Conservation (phyloP, 1,284 basidiomycete genomes). For the Rugosomyces carneus region DNA sequence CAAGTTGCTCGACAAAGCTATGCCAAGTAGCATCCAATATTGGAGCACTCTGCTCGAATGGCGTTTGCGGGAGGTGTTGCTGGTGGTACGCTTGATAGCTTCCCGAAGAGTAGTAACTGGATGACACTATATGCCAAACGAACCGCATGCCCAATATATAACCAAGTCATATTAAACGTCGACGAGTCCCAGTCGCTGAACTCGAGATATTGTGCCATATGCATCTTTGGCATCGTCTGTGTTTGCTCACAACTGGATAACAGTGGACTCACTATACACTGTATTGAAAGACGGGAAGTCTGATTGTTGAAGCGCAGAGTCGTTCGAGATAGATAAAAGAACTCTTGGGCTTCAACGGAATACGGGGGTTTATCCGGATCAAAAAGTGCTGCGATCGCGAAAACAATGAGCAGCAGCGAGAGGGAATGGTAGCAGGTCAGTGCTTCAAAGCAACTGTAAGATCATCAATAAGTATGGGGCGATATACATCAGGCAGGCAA, state of each 20-base stretch:
- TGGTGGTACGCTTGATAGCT: slow-evolving; percentile 5
- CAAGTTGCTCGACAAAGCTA: slow-evolving; percentile 61
- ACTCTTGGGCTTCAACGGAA: slow-evolving; percentile 49
- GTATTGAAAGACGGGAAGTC: slow-evolving; percentile 47
- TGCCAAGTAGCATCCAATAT: slow-evolving; percentile 58
- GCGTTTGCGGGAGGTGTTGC: slow-evolving; percentile 6
- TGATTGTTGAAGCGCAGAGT: slow-evolving; percentile 43
- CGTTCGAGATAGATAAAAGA: slow-evolving; percentile 48
- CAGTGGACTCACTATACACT: slow-evolving; percentile 39
- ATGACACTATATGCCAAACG: slow-evolving; percentile 54
- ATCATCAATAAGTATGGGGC: not conserved
- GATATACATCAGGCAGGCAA: too few species aligned
- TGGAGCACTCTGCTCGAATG: slow-evolving; percentile 14
- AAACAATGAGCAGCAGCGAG: slow-evolving; percentile 49
- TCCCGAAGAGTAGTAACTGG: slow-evolving; percentile 4
- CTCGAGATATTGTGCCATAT: slow-evolving; percentile 54
- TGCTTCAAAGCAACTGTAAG: slow-evolving; percentile 29
- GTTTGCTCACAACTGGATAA: slow-evolving; percentile 2
- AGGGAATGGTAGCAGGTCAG: slow-evolving; percentile 37
- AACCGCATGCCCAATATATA: slow-evolving; percentile 50
- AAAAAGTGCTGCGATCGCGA: slow-evolving; percentile 45
- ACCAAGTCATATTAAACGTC: slow-evolving; percentile 45
- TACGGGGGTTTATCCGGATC: slow-evolving; percentile 38
- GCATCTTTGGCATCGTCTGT: slow-evolving; percentile 32
- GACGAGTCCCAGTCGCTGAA: slow-evolving; percentile 45